Conservation (phyloP, 257 asterid species). For the Gentiana macrophylla region DNA sequence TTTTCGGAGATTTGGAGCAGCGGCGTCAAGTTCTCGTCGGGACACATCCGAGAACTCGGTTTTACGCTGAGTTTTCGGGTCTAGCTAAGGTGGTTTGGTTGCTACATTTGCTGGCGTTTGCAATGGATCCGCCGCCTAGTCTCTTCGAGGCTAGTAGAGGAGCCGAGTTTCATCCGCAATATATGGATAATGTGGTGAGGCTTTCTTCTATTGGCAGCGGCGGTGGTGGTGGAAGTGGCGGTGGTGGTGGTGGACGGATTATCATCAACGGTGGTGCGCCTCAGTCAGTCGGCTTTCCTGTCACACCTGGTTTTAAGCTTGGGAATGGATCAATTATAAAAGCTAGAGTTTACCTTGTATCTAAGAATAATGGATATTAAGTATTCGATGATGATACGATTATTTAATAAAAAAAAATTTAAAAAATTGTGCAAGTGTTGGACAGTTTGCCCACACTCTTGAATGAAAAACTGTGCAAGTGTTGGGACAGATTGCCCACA, state of each 20-base stretch:
- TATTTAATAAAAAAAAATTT: too few relatives aligned
- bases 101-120: conserved; percentile 85
- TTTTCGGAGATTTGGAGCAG: conserved; percentile 95
- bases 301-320: conserved; percentile 91
- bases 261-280: conserved; percentile 18
- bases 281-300: conserved; percentile 80
- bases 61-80: conserved; percentile 68
- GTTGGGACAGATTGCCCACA: too few relatives aligned
- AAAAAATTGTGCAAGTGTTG: too few relatives aligned
- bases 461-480: too few relatives aligned
- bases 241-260: conserved; percentile 29
- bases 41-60: conserved; percentile 82
- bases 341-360: conserved; percentile 74
- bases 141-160: conserved; percentile 85
- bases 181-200: conserved; percentile 85
- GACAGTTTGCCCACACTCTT: too few relatives aligned
- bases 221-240: conserved; percentile 25
- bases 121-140: conserved; percentile 78
- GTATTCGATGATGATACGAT: too few relatives aligned
- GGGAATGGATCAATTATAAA: conserved; percentile 63
- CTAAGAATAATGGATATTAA: conserved; percentile 43
- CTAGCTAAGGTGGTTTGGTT: conserved; percentile 89
- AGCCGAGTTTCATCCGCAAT: conserved; percentile 82
- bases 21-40: conserved; percentile 71
- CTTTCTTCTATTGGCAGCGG: conserved; percentile 30